A percentile compares a stretch with the other conserved stretches of the same genome.
Conservation (phyloP, 208 protist genomes). For the Wallacemonas sp. region DNA sequence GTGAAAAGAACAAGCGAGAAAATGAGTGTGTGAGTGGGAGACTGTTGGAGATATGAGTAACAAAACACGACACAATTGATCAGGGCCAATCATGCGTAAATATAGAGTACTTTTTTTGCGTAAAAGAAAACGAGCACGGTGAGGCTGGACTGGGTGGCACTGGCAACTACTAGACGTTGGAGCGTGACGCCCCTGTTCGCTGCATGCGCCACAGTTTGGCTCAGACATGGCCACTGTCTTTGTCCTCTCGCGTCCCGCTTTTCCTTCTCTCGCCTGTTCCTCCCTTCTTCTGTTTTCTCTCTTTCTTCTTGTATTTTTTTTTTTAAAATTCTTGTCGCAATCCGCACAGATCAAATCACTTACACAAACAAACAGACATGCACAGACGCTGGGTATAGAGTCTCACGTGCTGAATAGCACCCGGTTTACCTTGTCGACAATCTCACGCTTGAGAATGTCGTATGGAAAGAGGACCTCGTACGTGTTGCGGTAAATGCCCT, state of each 20-base stretch:
- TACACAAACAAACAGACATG: neutral
- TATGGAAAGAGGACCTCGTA: conserved; percentile 84
- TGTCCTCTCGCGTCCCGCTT: neutral
- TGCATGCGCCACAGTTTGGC: too few relatives aligned
- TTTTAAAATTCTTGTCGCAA: neutral
- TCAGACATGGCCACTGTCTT: neutral
- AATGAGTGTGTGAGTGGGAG: too few relatives aligned
- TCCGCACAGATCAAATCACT: neutral
- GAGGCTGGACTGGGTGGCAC: too few relatives aligned
- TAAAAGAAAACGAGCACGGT: too few relatives aligned
- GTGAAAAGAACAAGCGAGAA: too few relatives aligned
- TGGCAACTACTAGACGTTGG: too few relatives aligned
- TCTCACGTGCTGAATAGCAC: neutral
- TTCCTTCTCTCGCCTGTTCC: neutral
- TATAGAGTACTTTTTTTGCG: too few relatives aligned
- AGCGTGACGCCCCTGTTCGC: too few relatives aligned
- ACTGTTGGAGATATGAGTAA: too few relatives aligned
- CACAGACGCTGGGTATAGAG: neutral
- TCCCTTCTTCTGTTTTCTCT: conserved; percentile 13
- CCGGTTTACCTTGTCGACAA: conserved; percentile 5
- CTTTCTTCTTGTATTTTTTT: conserved; percentile 20
- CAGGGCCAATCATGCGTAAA: too few relatives aligned
- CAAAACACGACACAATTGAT: too few relatives aligned
- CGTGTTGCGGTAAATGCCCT: conserved; percentile 71
- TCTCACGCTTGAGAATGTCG: conserved; percentile 28